Conservation (phyloP, 805 yeast genomes). For the Candida sanyiensis region DNA sequence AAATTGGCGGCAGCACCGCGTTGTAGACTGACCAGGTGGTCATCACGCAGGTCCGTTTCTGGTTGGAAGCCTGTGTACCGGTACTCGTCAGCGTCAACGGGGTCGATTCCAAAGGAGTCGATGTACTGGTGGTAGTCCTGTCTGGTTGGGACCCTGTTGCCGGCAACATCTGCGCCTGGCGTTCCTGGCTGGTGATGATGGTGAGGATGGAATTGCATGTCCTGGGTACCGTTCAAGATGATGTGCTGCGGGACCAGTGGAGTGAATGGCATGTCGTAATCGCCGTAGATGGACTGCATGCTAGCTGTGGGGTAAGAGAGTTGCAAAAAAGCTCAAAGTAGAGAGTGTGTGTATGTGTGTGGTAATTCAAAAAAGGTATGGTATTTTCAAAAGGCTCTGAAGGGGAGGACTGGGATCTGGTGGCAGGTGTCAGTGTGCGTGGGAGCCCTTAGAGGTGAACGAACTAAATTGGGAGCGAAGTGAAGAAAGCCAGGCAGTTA, state of each 20-base stretch:
- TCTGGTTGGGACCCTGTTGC: conserved; percentile 13
- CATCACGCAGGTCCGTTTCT: conserved; percentile 3
- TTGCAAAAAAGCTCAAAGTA: background rate
- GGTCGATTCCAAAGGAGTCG: conserved; percentile 9
- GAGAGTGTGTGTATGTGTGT: background rate
- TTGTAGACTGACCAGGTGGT: background rate
- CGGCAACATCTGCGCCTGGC: background rate
- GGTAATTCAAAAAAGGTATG: background rate
- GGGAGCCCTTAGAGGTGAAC: conserved; percentile 7
- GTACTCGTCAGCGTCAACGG: conserved; percentile 8
- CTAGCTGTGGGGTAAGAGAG: background rate
- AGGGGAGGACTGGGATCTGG: background rate
- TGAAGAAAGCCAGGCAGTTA: background rate
- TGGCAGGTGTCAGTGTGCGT: background rate
- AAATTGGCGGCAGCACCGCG: background rate
- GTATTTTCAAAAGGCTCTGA: background rate
- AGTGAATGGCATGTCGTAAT: conserved; percentile 22
- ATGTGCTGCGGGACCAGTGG: conserved; percentile 24
- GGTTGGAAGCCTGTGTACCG: conserved; percentile 4
- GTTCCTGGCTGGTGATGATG: conserved; percentile 11
- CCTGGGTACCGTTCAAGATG: conserved; percentile 21
- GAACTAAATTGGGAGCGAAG: conserved; percentile 6
- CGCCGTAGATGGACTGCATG: conserved; percentile 25
- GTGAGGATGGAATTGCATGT: background rate
- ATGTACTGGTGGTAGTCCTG: conserved; percentile 14